Conservation (phyloP, 1,139 yeast genomes). For the Yamadazyma siamensis region DNA sequence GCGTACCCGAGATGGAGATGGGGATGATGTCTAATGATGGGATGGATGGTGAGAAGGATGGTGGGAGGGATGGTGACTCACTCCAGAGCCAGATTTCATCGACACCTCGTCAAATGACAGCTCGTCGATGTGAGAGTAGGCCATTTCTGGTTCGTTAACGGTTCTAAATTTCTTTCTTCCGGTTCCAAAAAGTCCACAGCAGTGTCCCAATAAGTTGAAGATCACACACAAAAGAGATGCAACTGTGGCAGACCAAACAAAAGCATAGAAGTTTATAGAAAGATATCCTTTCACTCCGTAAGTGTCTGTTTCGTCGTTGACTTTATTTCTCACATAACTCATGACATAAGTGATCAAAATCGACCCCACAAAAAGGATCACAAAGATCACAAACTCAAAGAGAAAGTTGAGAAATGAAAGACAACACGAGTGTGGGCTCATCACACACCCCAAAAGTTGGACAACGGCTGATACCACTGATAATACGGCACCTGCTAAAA, state of each 20-base stretch:
- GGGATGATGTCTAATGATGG: conserved; percentile 4
- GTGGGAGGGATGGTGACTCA: conserved; percentile 1
- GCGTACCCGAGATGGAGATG: background rate
- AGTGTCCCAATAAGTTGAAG: conserved; percentile 41
- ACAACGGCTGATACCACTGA: conserved; percentile 26
- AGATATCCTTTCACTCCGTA: conserved; percentile 37
- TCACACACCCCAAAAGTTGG: conserved; percentile 30
- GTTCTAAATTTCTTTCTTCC: conserved; percentile 30
- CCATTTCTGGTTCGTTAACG: conserved; percentile 21
- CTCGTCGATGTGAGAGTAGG: conserved; percentile 22
- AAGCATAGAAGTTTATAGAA: conserved; percentile 43
- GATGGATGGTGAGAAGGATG: conserved; percentile 4
- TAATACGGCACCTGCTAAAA: conserved; percentile 26
- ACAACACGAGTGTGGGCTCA: conserved; percentile 37
- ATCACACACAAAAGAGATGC: conserved; percentile 34
- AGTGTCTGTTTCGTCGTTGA: conserved; percentile 27
- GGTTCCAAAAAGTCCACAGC: conserved; percentile 39
- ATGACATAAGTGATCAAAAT: conserved; percentile 34
- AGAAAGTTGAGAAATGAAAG: conserved; percentile 40
- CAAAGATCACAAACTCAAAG: conserved; percentile 28
- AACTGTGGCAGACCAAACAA: conserved; percentile 39
- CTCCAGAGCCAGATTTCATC: conserved; percentile 2
- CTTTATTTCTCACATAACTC: conserved; percentile 25
- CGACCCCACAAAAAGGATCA: conserved; percentile 31
- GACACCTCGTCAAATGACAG: conserved; percentile 5